Evolutionary conservation across 441 rosid species (phyloP).

Genomic region (Eutrema salsugineum): DNA sequence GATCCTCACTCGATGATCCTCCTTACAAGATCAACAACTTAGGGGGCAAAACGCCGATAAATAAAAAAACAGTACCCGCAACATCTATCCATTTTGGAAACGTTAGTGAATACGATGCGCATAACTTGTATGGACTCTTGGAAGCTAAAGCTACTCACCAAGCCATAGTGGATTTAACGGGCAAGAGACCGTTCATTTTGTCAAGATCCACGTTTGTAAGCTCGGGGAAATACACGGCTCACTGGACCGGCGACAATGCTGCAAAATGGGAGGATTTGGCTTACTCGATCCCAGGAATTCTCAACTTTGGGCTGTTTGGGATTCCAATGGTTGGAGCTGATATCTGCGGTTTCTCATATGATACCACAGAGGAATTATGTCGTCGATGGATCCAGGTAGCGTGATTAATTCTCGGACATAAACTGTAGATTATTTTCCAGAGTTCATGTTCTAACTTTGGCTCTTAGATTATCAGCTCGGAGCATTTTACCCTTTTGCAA

Average conservation of each 20-base stretch:
- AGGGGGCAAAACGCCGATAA: slow-evolving; percentile 35
- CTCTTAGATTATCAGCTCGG: slow-evolving; percentile 47
- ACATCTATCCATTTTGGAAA: slow-evolving; percentile 54
- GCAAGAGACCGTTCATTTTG: slow-evolving; percentile 69
- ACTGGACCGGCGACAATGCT: slow-evolving; percentile 83
- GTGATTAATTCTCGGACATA: neutral
- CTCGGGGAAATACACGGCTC: slow-evolving; percentile 77
- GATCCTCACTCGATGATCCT: slow-evolving; percentile 60
- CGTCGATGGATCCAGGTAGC: slow-evolving; percentile 75
- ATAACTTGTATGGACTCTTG: slow-evolving; percentile 66
- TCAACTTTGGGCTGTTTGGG: slow-evolving; percentile 70
- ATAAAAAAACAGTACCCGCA: slow-evolving; percentile 49
- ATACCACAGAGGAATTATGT: slow-evolving; percentile 75
- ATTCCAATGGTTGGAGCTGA: slow-evolving; percentile 92
- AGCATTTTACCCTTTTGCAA: slow-evolving; percentile 77
- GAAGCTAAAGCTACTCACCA: slow-evolving; percentile 62
- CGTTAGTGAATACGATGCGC: slow-evolving; percentile 56
- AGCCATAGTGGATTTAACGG: slow-evolving; percentile 42
- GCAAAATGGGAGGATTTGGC: slow-evolving; percentile 73
- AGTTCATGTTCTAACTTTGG: slow-evolving; percentile 18
- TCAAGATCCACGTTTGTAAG: slow-evolving; percentile 75
- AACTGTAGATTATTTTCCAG: neutral
- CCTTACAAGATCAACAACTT: slow-evolving; percentile 69
- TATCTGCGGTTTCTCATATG: slow-evolving; percentile 56
- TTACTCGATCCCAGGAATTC: slow-evolving; percentile 50